Base-by-base conservation (phyloP, 164 flowering plant species). In the Tinospora cordifolia region DNA sequence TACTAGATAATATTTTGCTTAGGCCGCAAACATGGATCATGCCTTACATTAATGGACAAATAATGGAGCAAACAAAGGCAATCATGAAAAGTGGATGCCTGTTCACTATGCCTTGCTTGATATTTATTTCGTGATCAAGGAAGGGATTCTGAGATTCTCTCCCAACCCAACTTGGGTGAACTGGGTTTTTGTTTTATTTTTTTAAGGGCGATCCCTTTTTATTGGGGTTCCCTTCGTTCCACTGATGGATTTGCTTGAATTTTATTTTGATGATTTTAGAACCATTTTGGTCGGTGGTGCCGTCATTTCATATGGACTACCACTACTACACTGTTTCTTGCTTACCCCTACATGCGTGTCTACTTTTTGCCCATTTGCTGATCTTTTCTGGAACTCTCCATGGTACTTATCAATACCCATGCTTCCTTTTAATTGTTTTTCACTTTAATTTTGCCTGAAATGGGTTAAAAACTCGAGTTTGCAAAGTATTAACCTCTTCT, bases 51-150 rank as follows among this genome's bases (percentile, higher is more conserved):
- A 54, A 21, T 47, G 36, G 4, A n/a, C n/a, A 30, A 30, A 3
- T 54, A 54, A 54, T 54, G 21, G 24, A 54, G 10, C 1, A n/a
- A 51, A n/a, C 19, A 54, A 54, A 54, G 10, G 60, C 60, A 54
- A 54, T 24, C 60, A 54, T 30, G n/a, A 22, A 54, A 54, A 54
- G 60, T 54, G 19, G 60, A 54, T 54, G 60, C 60, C n/a, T 54
- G 60, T 54, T 54, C 25, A 54, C 60, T 54, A 54, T 19, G 22
- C 5, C 24, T 0, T 54, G 24, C 60, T 54, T 54, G 60, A 24
- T 21, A 54, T 21, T 54, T 19, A 54, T 17, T 54, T 9, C n/a
- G 21, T 54, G 60, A n/a, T 17, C 24, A 54, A 54, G 60, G 21
- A 54, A 54, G 10, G 24, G 22, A 54, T 54, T 54, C 24, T 54